Evolutionary conservation across 1,139 yeast species (phyloP), one percentile per base, ranked within the genome.

Genomic region (Sugiyamaella paludigena): DNA sequence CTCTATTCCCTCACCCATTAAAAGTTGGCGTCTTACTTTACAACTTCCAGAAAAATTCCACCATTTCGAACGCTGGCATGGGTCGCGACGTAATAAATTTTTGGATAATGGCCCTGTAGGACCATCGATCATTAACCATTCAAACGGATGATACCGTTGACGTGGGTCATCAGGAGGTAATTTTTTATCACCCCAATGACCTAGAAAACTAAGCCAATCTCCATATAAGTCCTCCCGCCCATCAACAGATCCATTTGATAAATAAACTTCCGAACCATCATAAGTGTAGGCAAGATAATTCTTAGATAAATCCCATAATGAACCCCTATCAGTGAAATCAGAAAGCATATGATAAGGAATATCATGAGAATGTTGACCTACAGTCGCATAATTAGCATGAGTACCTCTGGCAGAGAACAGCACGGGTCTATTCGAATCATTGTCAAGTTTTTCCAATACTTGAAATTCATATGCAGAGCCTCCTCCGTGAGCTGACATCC

Each of bases 401-500:
- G 98, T 92, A 0, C 98, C 98, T 55, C 96, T 73, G 0, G 97
- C 97, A 35, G 95, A 81, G 66, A 86, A 92, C 1, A 92, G 78
- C 12, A 89, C 77, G 0, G 98, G 97, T 47, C 84, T 72, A 35
- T 64, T 63, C 7, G 63, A 58, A 50, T 73, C 67, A 15, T 60
- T 47, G 47, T 79, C 80, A 50, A 78, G 77, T 62, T 84, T 86
- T 62, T 89, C 96, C 54, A 89, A 70, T 28, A 88, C 85, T 26
- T 78, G 74, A 64, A 82, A 91, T 57, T 77, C 76, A 65, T 84
- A 92, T 0, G 96, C 97, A 19, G 91, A 85, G 3, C 98, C 98
- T 9, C 98, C 97, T 1, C 97, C 96, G 68, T 92, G 98, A 0
- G 98, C 98, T 29, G 95, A 85, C 95, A 92, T 87, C 98, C 98